Evolutionary conservation across 1,139 yeast genomes (phyloP).

Genomic region (Pichia sp.): DNA sequence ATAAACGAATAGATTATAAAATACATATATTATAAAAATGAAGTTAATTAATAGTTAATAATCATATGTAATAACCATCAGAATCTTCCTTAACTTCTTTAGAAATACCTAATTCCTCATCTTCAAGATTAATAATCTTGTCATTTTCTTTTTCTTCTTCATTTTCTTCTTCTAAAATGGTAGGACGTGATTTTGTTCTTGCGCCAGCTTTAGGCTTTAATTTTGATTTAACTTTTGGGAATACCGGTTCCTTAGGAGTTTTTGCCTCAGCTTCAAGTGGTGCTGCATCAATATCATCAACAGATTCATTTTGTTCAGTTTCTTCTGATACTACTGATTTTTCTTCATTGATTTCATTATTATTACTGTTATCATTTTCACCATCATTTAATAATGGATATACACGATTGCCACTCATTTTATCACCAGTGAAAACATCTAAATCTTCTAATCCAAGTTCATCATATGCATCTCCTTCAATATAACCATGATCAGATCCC

Average conservation of each 20-base stretch:
- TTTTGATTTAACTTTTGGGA: background rate
- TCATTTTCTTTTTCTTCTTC: background rate
- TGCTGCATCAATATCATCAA: background rate
- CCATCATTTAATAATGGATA: conserved; percentile 3
- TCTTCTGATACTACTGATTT: background rate
- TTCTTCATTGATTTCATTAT: background rate
- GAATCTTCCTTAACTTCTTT: conserved; percentile 26
- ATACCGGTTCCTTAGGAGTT: background rate
- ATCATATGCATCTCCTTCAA: conserved; percentile 28
- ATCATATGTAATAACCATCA: conserved; percentile 10
- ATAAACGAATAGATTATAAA: background rate
- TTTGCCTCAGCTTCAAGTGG: background rate
- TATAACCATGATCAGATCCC: conserved; percentile 23
- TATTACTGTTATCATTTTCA: conserved; percentile 5
- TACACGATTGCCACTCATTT: background rate
- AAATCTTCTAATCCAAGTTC: conserved; percentile 25
- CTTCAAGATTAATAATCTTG: conserved; percentile 7
- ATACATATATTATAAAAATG: background rate
- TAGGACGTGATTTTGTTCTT: background rate
- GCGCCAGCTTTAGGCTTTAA: background rate
- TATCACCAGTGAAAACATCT: conserved; percentile 11
- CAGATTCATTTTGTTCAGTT: background rate
- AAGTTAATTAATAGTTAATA: too few relatives aligned
- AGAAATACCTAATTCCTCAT: conserved; percentile 14
- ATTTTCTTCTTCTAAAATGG: background rate